Evolutionary conservation across 2,329 filamentous ascomycete species (phyloP), one percentile per base, ranked within the genome.

Genomic region (Sphaerulina musiva): DNA sequence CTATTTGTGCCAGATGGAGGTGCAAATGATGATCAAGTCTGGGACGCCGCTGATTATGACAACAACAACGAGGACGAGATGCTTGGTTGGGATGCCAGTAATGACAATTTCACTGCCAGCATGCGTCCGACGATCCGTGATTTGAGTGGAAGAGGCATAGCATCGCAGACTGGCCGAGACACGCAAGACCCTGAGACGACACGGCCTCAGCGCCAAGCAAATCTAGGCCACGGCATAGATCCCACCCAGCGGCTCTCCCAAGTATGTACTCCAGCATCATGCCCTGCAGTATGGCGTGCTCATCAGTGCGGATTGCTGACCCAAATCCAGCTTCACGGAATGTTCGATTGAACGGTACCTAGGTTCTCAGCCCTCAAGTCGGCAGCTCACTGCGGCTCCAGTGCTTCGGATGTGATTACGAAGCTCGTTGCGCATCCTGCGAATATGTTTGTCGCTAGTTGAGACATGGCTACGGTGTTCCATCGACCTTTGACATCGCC

Each of bases 361-460:
- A 9, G 14, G 29, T 12, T 4, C 14, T 40, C 20, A 23, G 29
- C 6, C 49, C 43, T 46, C 42, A 39, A 45, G 34, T 46, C 42
- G 34, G 34, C 41, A 20, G 4, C 23, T 20, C 49, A 14, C 6
- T 23, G 20, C 49, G 2, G 32, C 6, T 29, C n/a, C 10, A 29
- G 43, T 11, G n/a, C 17, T 26, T 51, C 39, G 32, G 4, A 36
- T 32, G 81, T 74, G 59, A 76, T 79, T 51, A 95, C 76, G 84
- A 89, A 95, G 68, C 85, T 95, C 14, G 91, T 95, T 43, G 91
- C 91, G 72, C 89, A 95, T 1, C 91, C 91, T n/a, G 88, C 89
- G 23, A 85, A 88, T 47, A 95, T 77, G 47, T 73, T 74, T 59
- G 77, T 72, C 53, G 89, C 81, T 17, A 73, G 72, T 53, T 73